A percentile compares a stretch with the other conserved stretches of the same genome.
Evolutionary conservation across 345 rosid species (phyloP).

Genomic region (Pistacia atlantica): DNA sequence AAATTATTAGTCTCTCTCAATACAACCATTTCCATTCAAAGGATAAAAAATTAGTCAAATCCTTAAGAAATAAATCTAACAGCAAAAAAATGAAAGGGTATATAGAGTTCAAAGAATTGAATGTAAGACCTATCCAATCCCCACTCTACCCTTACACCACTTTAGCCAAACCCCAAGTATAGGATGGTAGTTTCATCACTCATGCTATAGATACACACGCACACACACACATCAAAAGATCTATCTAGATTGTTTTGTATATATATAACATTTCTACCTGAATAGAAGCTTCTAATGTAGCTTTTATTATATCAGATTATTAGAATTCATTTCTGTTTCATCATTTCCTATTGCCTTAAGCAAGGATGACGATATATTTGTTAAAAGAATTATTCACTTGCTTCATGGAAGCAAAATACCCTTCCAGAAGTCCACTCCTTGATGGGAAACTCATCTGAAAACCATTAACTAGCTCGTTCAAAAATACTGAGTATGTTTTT

Average conservation of each 20-base stretch:
- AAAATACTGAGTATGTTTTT: no score
- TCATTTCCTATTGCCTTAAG: not conserved
- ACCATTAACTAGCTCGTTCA: not conserved
- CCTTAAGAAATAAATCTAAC: not conserved
- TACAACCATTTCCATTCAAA: not conserved
- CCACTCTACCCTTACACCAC: not conserved
- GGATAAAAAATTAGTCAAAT: not conserved
- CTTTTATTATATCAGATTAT: not conserved
- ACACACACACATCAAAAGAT: not conserved
- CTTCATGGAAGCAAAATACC: not conserved
- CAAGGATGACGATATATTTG: not conserved
- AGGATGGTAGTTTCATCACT: not conserved
- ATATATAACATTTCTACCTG: not conserved
- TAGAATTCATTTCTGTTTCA: not conserved
- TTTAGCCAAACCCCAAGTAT: not conserved
- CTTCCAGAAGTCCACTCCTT: not conserved
- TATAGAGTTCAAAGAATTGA: not conserved
- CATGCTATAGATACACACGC: not conserved
- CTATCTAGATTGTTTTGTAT: not conserved
- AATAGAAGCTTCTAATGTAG: not conserved
- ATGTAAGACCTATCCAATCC: not conserved
- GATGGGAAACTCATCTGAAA: not conserved
- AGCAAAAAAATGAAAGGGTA: not conserved
- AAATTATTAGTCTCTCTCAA: not conserved
- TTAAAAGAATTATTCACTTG: not conserved